Evolutionary conservation across 2,329 filamentous ascomycete genomes (phyloP).

Genomic region (Botrytis squamosa): DNA sequence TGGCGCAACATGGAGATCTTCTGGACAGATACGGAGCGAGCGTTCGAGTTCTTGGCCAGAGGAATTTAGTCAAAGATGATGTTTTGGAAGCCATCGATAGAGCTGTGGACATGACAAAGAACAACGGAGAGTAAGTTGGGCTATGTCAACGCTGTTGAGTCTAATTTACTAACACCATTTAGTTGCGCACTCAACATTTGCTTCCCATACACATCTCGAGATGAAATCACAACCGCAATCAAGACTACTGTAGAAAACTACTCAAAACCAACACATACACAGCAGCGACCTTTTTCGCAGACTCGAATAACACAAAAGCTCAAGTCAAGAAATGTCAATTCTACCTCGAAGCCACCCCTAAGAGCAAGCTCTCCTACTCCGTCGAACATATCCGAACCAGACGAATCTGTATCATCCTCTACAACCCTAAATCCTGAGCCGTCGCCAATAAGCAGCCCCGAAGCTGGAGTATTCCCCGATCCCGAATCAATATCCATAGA

Average conservation of each 20-base stretch:
- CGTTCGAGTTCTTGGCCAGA: slow-evolving; percentile 81
- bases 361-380: slow-evolving; percentile 49
- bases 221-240: slow-evolving; percentile 91
- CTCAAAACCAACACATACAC: slow-evolving; percentile 65
- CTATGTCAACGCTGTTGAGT: not conserved
- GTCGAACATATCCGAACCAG: slow-evolving; percentile 43
- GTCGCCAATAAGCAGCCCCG: slow-evolving; percentile 33
- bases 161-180: slow-evolving; percentile 7
- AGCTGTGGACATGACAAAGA: slow-evolving; percentile 80
- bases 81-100: slow-evolving; percentile 85
- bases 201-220: slow-evolving; percentile 94
- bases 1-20: slow-evolving; percentile 89
- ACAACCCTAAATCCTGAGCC: slow-evolving; percentile 48
- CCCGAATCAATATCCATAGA: slow-evolving; percentile 84
- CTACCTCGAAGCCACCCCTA: slow-evolving; percentile 24
- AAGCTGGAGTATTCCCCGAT: slow-evolving; percentile 56
- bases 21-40: slow-evolving; percentile 89
- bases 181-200: slow-evolving; percentile 83
- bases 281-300: slow-evolving; percentile 77
- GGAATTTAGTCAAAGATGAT: slow-evolving; percentile 79
- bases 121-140: slow-evolving; percentile 69
- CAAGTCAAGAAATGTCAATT: slow-evolving; percentile 59
- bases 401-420: slow-evolving; percentile 58
- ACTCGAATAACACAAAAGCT: slow-evolving; percentile 86
- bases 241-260: slow-evolving; percentile 85